Percentiles rank a stretch among this genome's conserved stretches.
Evolutionary conservation across 2,329 filamentous ascomycete genomes (phyloP).

Genomic region (Rhinocladiella similis): DNA sequence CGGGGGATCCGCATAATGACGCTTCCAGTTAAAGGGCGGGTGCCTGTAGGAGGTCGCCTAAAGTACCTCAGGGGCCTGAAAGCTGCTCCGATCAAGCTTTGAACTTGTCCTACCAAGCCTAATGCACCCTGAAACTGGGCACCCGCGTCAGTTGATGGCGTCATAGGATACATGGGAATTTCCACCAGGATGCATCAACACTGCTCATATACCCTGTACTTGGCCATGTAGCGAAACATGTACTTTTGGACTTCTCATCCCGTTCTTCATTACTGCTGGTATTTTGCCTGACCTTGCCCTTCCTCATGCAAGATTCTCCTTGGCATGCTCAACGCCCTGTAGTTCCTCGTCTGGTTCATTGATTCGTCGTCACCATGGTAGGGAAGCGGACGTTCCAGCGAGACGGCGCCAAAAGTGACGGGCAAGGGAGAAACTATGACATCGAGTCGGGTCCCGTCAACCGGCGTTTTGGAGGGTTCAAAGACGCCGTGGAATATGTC

Average conservation of each 20-base stretch:
- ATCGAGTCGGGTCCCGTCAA: slow-evolving; percentile 27
- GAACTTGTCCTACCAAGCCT: too few species aligned
- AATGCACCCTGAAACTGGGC: not conserved
- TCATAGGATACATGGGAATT: not conserved
- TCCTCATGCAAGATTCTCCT: not conserved
- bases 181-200: too few species aligned
- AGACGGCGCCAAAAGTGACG: not conserved
- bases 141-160: not conserved
- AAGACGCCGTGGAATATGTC: slow-evolving; percentile 49
- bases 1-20: too few species aligned
- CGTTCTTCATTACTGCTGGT: not conserved
- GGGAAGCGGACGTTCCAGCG: slow-evolving; percentile 20
- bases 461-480: slow-evolving; percentile 38
- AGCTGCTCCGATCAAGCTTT: not conserved
- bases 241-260: not conserved
- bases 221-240: not conserved
- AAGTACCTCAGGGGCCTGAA: not conserved
- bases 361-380: slow-evolving; percentile 9
- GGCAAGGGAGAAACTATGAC: slow-evolving; percentile 20
- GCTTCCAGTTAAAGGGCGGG: too few species aligned
- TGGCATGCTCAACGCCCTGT: not conserved
- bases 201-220: not conserved
- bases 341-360: not conserved
- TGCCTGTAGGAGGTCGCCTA: too few species aligned
- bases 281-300: too few species aligned